Conservation (phyloP, 352 stramenopile species). For the Pythium brachiatum region DNA sequence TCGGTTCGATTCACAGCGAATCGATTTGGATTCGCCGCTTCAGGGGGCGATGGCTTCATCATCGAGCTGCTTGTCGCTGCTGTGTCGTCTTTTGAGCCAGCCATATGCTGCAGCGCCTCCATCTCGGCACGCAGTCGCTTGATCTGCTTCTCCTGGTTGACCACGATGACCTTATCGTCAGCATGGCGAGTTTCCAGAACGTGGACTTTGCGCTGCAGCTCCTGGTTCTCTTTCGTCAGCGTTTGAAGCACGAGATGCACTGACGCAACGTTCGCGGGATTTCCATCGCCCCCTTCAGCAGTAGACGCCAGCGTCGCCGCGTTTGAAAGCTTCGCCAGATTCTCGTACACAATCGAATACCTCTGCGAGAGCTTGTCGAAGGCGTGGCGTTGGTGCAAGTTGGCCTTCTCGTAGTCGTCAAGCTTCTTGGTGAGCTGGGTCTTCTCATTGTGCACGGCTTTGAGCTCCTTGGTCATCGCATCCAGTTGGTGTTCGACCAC, state of each 20-base stretch:
- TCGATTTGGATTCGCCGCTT: conserved; percentile 5
- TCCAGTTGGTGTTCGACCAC: conserved; percentile 40
- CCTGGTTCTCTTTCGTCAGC: conserved; percentile 67
- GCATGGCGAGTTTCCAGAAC: conserved; percentile 56
- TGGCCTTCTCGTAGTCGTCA: conserved; percentile 42
- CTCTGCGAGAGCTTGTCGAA: conserved; percentile 66
- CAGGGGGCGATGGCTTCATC: conserved; percentile 1
- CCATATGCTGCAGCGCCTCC: conserved; percentile 74
- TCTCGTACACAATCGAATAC: conserved; percentile 52
- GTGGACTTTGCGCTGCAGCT: conserved; percentile 57
- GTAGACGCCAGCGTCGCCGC: too few species aligned
- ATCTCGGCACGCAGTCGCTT: conserved; percentile 69
- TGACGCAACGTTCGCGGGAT: conserved; percentile 12
- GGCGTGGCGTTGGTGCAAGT: conserved; percentile 51
- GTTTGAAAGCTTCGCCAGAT: conserved; percentile 54
- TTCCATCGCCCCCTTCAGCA: conserved; percentile 7
- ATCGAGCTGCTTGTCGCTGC: background rate
- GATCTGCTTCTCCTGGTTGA: conserved; percentile 64
- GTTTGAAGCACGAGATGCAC: conserved; percentile 52
- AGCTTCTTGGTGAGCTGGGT: conserved; percentile 36
- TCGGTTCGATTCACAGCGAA: background rate
- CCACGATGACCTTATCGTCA: conserved; percentile 54
- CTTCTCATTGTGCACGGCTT: conserved; percentile 37
- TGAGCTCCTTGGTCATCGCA: conserved; percentile 37
- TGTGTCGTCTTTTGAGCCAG: conserved; percentile 33